Evolutionary conservation across 805 yeast genomes (phyloP).

Genomic region (Candida boleticola): DNA sequence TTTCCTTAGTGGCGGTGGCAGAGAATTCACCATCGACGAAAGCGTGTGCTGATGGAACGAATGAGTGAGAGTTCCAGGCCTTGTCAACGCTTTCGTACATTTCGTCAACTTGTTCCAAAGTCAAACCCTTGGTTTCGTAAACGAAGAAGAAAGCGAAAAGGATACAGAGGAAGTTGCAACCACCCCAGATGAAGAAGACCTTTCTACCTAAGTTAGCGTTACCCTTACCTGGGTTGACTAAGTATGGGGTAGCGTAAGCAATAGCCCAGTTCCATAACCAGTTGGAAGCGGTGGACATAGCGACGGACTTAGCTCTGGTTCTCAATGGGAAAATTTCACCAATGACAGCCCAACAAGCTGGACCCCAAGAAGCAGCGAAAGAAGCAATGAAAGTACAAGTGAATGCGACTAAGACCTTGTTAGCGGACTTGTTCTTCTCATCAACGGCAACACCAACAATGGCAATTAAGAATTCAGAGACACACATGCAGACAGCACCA

Average conservation of each 20-base stretch:
- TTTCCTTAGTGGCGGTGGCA: slow-evolving; percentile 20
- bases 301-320: slow-evolving; percentile 40
- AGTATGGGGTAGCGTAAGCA: slow-evolving; percentile 41
- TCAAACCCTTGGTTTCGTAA: slow-evolving; percentile 41
- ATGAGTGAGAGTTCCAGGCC: slow-evolving; percentile 33
- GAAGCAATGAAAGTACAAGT: slow-evolving; percentile 38
- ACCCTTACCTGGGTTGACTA: slow-evolving; percentile 40
- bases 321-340: slow-evolving; percentile 37
- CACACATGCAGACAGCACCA: slow-evolving; percentile 64
- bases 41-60: slow-evolving; percentile 35
- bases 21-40: slow-evolving; percentile 23
- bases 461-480: slow-evolving; percentile 51
- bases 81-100: slow-evolving; percentile 30
- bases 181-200: slow-evolving; percentile 45
- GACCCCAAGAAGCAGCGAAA: slow-evolving; percentile 44
- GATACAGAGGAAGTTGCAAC: slow-evolving; percentile 33
- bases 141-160: slow-evolving; percentile 31
- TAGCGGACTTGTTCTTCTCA: slow-evolving; percentile 24
- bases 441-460: slow-evolving; percentile 42
- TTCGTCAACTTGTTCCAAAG: slow-evolving; percentile 43
- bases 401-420: slow-evolving; percentile 36
- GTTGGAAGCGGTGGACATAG: slow-evolving; percentile 40
- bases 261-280: slow-evolving; percentile 44
- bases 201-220: slow-evolving; percentile 38
- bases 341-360: slow-evolving; percentile 38